phyloP scores from a whole-genome alignment of 208 protist genomes.

The Leishmania mexicana region DNA sequence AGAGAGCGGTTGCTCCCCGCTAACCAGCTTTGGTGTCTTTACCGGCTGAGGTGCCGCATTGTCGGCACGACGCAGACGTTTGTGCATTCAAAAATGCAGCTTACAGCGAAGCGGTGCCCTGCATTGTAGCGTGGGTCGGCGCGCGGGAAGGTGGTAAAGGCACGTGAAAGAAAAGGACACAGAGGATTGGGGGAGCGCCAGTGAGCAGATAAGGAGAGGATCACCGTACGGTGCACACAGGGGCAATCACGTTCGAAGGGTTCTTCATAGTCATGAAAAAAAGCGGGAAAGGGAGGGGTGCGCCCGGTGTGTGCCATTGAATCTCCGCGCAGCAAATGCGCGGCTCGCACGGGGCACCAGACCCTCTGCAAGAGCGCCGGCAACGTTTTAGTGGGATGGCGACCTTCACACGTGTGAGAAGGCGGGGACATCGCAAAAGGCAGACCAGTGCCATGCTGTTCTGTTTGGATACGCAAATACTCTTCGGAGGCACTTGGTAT shows the following conservation, averaged over 20 bases:
- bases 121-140: background rate
- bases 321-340: background rate
- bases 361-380: background rate
- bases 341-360: background rate
- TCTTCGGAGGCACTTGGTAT: background rate
- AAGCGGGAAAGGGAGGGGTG: background rate
- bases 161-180: background rate
- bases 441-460: background rate
- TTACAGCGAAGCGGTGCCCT: background rate
- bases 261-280: background rate
- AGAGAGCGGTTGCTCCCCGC: background rate
- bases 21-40: background rate
- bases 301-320: background rate
- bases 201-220: background rate
- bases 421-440: too few species aligned
- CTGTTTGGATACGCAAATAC: background rate
- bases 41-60: constrained; percentile 6
- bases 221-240: background rate
- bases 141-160: background rate
- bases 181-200: background rate
- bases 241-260: background rate
- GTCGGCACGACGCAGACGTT: constrained; percentile 32
- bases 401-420: background rate
- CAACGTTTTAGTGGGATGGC: background rate
- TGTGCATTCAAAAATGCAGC: constrained; percentile 48